Evolutionary conservation across 2,329 filamentous ascomycete species (phyloP), one percentile per base, ranked within the genome.

Genomic region (Epichloe sp.): DNA sequence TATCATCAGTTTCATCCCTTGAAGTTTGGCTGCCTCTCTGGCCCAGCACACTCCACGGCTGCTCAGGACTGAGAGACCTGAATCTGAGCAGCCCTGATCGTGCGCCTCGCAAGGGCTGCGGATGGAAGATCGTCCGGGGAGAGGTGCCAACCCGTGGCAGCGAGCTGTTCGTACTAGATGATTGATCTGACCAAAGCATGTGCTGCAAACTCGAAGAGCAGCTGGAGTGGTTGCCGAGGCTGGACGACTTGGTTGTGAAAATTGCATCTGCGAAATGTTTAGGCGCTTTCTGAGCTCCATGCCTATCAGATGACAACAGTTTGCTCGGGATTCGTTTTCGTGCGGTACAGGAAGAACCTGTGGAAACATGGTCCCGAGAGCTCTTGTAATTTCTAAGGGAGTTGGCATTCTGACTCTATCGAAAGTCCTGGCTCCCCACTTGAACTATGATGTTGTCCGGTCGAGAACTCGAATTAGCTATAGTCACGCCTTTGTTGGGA

Each of bases 351-450:
- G 44, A 37, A 31, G 47, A 47, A 37, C 19, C 3, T 8, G 19
- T 10, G 10, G 47, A 50, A 14, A 17, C 3, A n/a, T 44, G 42
- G n/a, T 50, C 19, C 38, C 43, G 50, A 6, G 47, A 47, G 43
- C 44, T 44, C 21, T 45, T 43, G 19, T 46, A 47, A 23, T 42
- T 41, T 34, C 35, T 44, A n/a, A 54, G 52, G 34, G 50, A 54
- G 50, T 52, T 49, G 50, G 48, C 52, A 17, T 54, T 44, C 19
- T 53, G 53, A 48, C 58, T 65, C 65, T 63, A 67, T 23, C 57
- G 58, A 49, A 63, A 55, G 31, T 58, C 53, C 34, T 62, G 57
- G 17, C 55, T 58, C 1, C 64, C 63, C 45, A 67, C 62, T 21
- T 53, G 55, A 35, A 67, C 58, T 36, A 55, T 59, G 34, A 66